Conservation (phyloP, 192 early-diverging fungal genomes). For the Coemansia sp. region DNA sequence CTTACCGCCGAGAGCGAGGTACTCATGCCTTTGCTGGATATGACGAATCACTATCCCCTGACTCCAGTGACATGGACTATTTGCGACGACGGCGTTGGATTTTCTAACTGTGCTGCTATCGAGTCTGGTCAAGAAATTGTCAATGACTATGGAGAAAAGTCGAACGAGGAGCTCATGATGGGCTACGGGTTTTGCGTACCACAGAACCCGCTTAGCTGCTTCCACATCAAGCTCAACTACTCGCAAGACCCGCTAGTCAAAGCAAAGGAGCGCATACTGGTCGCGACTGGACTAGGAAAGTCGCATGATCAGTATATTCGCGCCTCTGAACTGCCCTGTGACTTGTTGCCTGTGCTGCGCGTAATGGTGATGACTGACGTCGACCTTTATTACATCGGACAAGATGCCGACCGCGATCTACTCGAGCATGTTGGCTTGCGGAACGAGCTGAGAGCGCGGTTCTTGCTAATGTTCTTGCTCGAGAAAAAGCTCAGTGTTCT, state of each 20-base stretch:
- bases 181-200: conserved; percentile 71
- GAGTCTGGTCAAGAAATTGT: conserved; percentile 57
- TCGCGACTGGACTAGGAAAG: conserved; percentile 28
- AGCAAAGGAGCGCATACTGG: conserved; percentile 54
- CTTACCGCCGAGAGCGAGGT: conserved; percentile 39
- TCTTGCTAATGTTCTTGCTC: conserved; percentile 54
- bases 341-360: conserved; percentile 60
- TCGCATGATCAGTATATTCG: conserved; percentile 57
- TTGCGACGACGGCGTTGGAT: conserved; percentile 38
- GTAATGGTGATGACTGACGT: conserved; percentile 67
- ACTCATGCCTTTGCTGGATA: conserved; percentile 65
- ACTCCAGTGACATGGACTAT: conserved; percentile 60
- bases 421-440: conserved; percentile 55
- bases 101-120: conserved; percentile 43
- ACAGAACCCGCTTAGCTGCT: conserved; percentile 60
- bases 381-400: conserved; percentile 41
- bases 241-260: conserved; percentile 53
- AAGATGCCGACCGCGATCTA: conserved; percentile 1
- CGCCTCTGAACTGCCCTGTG: conserved; percentile 44
- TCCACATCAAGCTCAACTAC: conserved; percentile 65
- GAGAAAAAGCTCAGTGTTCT: conserved; percentile 40
- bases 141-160: conserved; percentile 75
- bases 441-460: conserved; percentile 63
- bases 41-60: conserved; percentile 65
- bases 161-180: conserved; percentile 71